Percentiles rank a stretch among this genome's conserved stretches.
phyloP scores from a whole-genome alignment of 805 yeast species.

The Helenozyma rhizophorensis region DNA sequence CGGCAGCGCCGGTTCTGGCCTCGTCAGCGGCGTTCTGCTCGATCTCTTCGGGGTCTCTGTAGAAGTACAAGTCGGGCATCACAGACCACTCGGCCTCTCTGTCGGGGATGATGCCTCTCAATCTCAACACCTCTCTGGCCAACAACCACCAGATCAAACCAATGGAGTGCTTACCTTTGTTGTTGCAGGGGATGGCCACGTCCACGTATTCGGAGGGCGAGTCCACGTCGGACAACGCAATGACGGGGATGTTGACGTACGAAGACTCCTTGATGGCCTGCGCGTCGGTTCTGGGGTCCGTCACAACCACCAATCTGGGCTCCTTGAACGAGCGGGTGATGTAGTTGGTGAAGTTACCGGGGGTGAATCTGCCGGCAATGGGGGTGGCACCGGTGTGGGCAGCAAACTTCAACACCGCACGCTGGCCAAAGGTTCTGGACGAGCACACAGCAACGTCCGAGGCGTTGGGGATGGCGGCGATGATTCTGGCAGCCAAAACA shows the following conservation, averaged over 20 bases:
- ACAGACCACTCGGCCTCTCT: slow-evolving; percentile 97
- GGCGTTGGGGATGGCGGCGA: slow-evolving; percentile 98
- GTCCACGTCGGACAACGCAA: slow-evolving; percentile 97
- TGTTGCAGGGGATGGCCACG: slow-evolving; percentile 99
- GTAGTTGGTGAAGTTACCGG: slow-evolving; percentile 99
- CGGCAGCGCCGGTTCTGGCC: slow-evolving; percentile 46
- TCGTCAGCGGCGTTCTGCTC: slow-evolving; percentile 68
- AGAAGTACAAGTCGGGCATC: slow-evolving; percentile 99
- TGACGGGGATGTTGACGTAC: slow-evolving; percentile 99
- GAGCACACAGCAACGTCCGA: slow-evolving; percentile 98
- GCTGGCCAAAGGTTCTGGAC: slow-evolving; percentile 99
- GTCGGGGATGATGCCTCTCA: slow-evolving; percentile 95
- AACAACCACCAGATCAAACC: slow-evolving; percentile 99
- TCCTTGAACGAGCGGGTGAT: slow-evolving; percentile 99
- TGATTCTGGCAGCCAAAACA: slow-evolving; percentile 98
- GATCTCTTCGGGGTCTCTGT: slow-evolving; percentile 99
- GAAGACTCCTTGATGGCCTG: slow-evolving; percentile 99
- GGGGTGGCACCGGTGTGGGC: slow-evolving; percentile 99
- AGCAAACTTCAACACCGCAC: slow-evolving; percentile 99
- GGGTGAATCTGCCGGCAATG: slow-evolving; percentile 99
- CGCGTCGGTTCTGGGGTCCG: slow-evolving; percentile 99
- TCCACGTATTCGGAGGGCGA: slow-evolving; percentile 97
- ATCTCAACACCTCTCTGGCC: slow-evolving; percentile 98
- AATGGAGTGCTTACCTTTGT: slow-evolving; percentile 99
- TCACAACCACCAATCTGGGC: slow-evolving; percentile 98